phyloP scores from a whole-genome alignment of 805 yeast species.

The Barnettozyma sucrosica region DNA sequence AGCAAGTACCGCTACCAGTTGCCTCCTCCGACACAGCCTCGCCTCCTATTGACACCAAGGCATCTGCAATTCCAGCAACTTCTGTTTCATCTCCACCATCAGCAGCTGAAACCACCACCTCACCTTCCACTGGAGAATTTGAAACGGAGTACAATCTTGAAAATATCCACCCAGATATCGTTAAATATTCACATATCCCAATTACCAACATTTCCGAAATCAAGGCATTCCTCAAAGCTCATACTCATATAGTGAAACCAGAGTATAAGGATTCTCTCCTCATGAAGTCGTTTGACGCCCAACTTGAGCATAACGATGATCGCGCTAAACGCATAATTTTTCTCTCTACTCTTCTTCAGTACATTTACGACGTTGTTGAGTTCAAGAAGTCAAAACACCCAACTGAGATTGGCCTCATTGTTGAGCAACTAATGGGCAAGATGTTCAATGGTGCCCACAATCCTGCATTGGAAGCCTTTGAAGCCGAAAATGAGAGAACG shows the following conservation, averaged over 20 bases:
- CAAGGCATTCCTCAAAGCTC: slow-evolving; percentile 43
- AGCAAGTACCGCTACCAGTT: background rate
- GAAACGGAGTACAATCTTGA: slow-evolving; percentile 23
- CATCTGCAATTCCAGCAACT: slow-evolving; percentile 14
- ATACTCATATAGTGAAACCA: slow-evolving; percentile 67
- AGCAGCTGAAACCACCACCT: background rate
- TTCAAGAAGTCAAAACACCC: slow-evolving; percentile 31
- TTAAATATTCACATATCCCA: slow-evolving; percentile 52
- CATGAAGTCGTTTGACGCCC: slow-evolving; percentile 87
- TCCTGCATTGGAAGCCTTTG: slow-evolving; percentile 66
- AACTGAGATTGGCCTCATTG: slow-evolving; percentile 35
- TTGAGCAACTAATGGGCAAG: slow-evolving; percentile 63
- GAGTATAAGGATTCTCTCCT: slow-evolving; percentile 87
- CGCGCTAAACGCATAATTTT: slow-evolving; percentile 63
- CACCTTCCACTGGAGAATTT: slow-evolving; percentile 1
- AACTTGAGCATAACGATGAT: slow-evolving; percentile 52
- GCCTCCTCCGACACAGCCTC: background rate
- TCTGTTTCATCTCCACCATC: background rate
- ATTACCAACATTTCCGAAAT: slow-evolving; percentile 41
- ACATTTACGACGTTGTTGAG: slow-evolving; percentile 41
- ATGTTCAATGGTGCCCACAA: slow-evolving; percentile 37
- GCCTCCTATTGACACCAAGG: background rate
- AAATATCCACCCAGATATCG: slow-evolving; percentile 17
- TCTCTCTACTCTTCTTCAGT: slow-evolving; percentile 77
- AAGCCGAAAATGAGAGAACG: slow-evolving; percentile 69